phyloP scores from a whole-genome alignment of 257 asterid genomes.

The Verbascum thapsus region DNA sequence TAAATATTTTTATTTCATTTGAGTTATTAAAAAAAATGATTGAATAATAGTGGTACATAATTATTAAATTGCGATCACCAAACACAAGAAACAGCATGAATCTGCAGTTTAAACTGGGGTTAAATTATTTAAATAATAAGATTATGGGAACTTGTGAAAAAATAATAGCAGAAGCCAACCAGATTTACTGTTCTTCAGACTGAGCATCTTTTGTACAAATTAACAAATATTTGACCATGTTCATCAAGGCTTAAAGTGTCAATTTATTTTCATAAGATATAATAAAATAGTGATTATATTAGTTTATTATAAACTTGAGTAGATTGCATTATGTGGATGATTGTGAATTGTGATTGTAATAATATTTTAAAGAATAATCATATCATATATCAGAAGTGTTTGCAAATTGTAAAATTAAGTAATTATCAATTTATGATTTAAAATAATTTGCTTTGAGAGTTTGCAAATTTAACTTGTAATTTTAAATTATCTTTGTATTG shows the following conservation, averaged over 20 bases:
- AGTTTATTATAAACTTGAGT: too few species aligned
- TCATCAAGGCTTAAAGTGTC: background rate
- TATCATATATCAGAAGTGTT: too few species aligned
- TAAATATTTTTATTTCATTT: background rate
- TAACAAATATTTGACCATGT: conserved; percentile 26
- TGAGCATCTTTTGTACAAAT: conserved; percentile 4
- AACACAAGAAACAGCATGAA: conserved; percentile 29
- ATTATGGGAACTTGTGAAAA: conserved; percentile 31
- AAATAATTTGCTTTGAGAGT: too few species aligned
- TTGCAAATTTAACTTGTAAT: too few species aligned
- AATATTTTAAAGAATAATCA: too few species aligned
- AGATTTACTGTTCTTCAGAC: conserved; percentile 30
- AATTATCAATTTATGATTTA: too few species aligned
- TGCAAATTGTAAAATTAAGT: too few species aligned
- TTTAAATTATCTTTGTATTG: too few species aligned
- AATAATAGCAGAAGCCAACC: conserved; percentile 28
- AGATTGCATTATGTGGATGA: too few species aligned
- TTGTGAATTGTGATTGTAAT: too few species aligned
- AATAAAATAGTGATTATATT: too few species aligned
- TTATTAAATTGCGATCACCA: conserved; percentile 14
- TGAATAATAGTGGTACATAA: background rate
- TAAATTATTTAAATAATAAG: background rate
- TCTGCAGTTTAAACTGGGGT: background rate
- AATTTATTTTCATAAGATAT: background rate
- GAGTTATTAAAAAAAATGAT: background rate